phyloP scores from a whole-genome alignment of 257 asterid species.

The Jacaranda mimosifolia region DNA sequence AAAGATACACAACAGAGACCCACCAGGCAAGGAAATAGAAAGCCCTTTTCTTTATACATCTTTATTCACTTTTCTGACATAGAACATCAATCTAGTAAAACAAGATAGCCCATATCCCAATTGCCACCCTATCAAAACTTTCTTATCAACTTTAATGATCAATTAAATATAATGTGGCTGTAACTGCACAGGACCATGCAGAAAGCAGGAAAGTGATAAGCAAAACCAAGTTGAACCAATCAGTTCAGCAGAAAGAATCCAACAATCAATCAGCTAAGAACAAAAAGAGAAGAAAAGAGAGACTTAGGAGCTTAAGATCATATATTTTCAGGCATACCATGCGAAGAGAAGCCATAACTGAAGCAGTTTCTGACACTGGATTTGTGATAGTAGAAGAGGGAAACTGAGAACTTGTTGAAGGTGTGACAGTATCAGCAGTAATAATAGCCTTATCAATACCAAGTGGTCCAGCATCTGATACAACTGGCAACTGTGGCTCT shows the following conservation, averaged over 20 bases:
- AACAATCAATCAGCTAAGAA: slow-evolving; percentile 1
- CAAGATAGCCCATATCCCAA: neutral
- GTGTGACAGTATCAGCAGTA: slow-evolving; percentile 54
- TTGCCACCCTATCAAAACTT: slow-evolving; percentile 1
- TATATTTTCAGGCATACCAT: slow-evolving; percentile 57
- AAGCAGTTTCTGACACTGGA: slow-evolving; percentile 76
- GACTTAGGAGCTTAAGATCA: slow-evolving; percentile 14
- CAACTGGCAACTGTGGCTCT: slow-evolving; percentile 53
- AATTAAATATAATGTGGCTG: neutral
- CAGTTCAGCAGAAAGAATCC: slow-evolving; percentile 14
- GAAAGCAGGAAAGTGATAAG: slow-evolving; percentile 5
- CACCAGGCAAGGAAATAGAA: neutral
- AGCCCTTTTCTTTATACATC: neutral
- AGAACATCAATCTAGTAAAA: neutral
- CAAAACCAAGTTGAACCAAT: neutral
- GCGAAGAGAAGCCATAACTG: slow-evolving; percentile 86
- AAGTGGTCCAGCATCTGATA: slow-evolving; percentile 58
- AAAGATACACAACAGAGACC: slow-evolving; percentile 1
- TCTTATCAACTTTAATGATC: neutral
- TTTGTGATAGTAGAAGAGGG: slow-evolving; percentile 53
- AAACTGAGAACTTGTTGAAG: slow-evolving; percentile 63
- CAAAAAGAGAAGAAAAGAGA: neutral
- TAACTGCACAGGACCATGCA: neutral
- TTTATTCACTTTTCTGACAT: neutral
- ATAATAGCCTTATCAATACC: slow-evolving; percentile 55